Evolutionary conservation across 192 early-diverging fungal genomes (phyloP), one percentile per base, ranked within the genome.

Genomic region (Gamsiella multidivaricata): DNA sequence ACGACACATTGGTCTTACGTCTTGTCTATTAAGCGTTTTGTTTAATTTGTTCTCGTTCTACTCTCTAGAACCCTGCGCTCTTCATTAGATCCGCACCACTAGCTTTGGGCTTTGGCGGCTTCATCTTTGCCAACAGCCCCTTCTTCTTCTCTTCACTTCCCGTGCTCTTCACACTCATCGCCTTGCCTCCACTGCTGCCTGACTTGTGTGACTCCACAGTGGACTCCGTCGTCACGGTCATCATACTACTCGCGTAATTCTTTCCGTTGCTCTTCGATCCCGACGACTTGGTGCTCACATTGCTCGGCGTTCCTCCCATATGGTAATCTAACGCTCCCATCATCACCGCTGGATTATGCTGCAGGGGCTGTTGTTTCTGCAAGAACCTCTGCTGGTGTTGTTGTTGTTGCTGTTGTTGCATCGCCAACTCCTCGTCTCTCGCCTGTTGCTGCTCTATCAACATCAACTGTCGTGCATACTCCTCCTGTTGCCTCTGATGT

Each of bases 41-140:
- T n/a, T n/a, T n/a, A n/a, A n/a, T n/a, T n/a, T n/a, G n/a, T n/a
- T n/a, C n/a, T n/a, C n/a, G n/a, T n/a, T 41, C 39, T 41, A 41
- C 1, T 20, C 18, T 36, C 47, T 65, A 75, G 39, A 75, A 75
- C 14, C 72, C 72, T 0, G 72, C 72, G n/a, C 72, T 67, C 64
- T 61, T 78, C 73, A 78, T 78, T 26, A 69, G 52, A 11, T 47
- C 73, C 20, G 65, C 59, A 18, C 58, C 73, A 18, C 65, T 78
- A 9, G 56, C 56, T 23, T 55, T 57, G 32, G 73, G 73, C 41
- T 78, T 78, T 45, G 73, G 73, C 17, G 73, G 73, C 37, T 78
- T 78, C 53, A 78, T 50, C 60, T 78, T 78, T n/a, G 45, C 20
- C 43, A 78, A 47, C 14, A 78, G 8, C 0, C 65, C 65, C 47